Evolutionary conservation across 441 rosid genomes (phyloP).

Genomic region (Cnidoscolus chayamansa): DNA sequence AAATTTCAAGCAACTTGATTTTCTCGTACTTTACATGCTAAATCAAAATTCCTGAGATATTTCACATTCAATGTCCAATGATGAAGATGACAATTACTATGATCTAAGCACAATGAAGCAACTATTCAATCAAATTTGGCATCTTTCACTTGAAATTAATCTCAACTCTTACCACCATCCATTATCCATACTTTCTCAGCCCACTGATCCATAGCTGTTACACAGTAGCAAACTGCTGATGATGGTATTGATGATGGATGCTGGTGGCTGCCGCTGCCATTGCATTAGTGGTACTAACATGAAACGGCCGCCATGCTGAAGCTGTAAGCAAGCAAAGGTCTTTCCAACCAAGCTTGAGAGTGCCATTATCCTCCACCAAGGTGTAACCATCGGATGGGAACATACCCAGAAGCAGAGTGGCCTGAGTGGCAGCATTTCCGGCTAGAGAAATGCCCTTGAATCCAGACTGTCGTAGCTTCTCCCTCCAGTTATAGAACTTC

Average conservation of each 20-base stretch:
- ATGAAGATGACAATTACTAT: too few relatives aligned
- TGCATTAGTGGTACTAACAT: conserved; percentile 13
- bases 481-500: conserved; percentile 85
- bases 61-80: not conserved
- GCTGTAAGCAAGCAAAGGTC: conserved; percentile 97
- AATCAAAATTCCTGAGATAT: not conserved
- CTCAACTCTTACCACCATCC: not conserved
- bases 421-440: conserved; percentile 92
- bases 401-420: conserved; percentile 84
- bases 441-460: conserved; percentile 77
- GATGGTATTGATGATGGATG: conserved; percentile 14
- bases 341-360: conserved; percentile 97
- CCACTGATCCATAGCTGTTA: not conserved
- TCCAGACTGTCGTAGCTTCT: conserved; percentile 75
- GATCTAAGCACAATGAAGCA: not conserved
- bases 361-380: conserved; percentile 83
- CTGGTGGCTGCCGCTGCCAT: too few relatives aligned
- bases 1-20: not conserved
- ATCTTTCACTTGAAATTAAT: not conserved
- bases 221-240: conserved; percentile 18
- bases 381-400: conserved; percentile 94
- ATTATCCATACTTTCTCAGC: too few relatives aligned
- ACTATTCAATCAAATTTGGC: not conserved
- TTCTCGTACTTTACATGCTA: conserved; percentile 1
- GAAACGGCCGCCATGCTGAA: conserved; percentile 89